Conservation (phyloP, 345 rosid genomes). For the Psidium guajava region DNA sequence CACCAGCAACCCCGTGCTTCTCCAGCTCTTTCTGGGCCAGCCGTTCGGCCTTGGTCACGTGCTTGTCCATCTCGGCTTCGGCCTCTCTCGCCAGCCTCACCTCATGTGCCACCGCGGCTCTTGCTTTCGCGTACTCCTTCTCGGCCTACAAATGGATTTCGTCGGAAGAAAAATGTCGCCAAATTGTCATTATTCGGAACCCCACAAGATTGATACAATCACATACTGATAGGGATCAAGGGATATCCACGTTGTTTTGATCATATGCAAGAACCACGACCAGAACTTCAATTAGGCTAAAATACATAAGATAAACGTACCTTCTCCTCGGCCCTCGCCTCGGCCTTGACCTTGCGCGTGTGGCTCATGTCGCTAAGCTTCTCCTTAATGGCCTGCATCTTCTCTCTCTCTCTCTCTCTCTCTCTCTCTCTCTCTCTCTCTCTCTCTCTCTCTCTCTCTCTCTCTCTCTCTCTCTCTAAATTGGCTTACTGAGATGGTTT, state of each 20-base stretch:
- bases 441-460: neutral
- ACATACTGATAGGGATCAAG: neutral
- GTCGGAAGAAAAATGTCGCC: neutral
- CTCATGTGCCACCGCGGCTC: conserved; percentile 38
- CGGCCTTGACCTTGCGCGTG: conserved; percentile 37
- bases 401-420: no score
- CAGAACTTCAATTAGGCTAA: neutral
- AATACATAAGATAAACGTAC: neutral
- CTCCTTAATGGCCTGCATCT: conserved; percentile 46
- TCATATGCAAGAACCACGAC: no score
- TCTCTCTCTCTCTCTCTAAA: neutral
- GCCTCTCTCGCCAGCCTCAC: conserved; percentile 44
- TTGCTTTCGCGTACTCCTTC: conserved; percentile 32
- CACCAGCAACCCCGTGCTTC: neutral
- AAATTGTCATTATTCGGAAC: neutral
- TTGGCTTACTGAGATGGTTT: neutral
- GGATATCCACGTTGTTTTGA: neutral
- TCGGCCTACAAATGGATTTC: conserved; percentile 15
- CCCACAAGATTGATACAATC: neutral
- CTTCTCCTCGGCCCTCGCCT: conserved; percentile 44
- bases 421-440: neutral
- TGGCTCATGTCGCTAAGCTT: conserved; percentile 28
- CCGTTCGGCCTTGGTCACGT: conserved; percentile 28
- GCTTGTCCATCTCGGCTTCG: conserved; percentile 41
- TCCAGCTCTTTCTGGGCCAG: conserved; percentile 8